Base-by-base conservation (phyloP, 1,139 yeast genomes). In the Scheffersomyces cryptocercus region DNA sequence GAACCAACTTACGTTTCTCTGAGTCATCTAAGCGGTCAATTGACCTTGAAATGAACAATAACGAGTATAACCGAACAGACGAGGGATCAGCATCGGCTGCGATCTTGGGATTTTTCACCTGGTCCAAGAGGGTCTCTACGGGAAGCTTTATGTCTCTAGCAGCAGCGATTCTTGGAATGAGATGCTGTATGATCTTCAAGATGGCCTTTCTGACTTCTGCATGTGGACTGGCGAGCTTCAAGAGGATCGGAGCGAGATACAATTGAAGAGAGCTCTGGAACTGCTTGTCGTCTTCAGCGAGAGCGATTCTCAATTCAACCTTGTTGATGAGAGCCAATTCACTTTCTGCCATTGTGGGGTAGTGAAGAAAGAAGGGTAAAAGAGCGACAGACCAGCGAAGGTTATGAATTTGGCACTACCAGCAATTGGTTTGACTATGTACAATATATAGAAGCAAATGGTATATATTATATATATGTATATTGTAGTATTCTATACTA, bases 291-390 rank as follows among this genome's bases (percentile, higher is more conserved):
- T 82, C 71, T 42, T 79, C 81, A 0, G 98, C 90, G 39, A 93
- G 68, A 1, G 96, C 95, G 36, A 93, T 74, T 40, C 91, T 73
- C 39, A 93, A 77, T 64, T 93, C 99, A 1, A 89, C 98, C 57
- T 81, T 84, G 58, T 82, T 82, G 36, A 87, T 74, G 46, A 86
- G 67, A 2, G 77, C 70, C 45, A 81, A 65, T 57, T 86, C 93
- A 35, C 73, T 67, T 7, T 73, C 78, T 48, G 76, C 70, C 76
- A 70, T 73, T 29, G 40, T 39, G 34, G 30, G 16, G 11, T 24
- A 14, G 28, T 20, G 3, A 20, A 20, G 26, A 20, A 20, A 1
- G 26, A 5, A 20, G 26, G 7, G 8, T 20, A 20, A 20, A 20
- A 20, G 26, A 20, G 26, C 26, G 26, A 20, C 26, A 20, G 26